phyloP scores from a whole-genome alignment of 2,329 filamentous ascomycete genomes.

The Aspergillus nomiae region DNA sequence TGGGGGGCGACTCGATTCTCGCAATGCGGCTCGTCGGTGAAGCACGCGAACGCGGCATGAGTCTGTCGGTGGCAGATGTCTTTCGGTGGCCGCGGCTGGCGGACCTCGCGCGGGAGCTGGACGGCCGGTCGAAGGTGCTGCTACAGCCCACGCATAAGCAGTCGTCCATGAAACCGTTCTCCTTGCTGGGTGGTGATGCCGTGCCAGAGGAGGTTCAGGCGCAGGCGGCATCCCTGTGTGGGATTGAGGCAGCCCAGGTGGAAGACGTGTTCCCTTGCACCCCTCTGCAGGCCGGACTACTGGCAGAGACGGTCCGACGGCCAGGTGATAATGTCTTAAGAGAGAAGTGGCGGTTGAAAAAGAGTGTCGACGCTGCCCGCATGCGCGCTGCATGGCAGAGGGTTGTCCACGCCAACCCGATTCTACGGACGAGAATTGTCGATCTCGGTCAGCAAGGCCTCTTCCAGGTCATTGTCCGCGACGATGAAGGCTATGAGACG shows the following conservation, averaged over 20 bases:
- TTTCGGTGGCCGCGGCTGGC: not conserved
- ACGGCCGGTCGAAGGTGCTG: no score
- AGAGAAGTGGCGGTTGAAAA: not conserved
- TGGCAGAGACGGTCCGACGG: not conserved
- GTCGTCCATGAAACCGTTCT: not conserved
- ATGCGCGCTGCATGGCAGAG: not conserved
- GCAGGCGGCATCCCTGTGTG: not conserved
- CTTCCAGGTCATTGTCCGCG: not conserved
- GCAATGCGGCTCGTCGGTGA: not conserved
- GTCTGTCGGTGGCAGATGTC: not conserved
- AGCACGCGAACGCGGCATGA: not conserved
- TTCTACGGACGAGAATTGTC: not conserved
- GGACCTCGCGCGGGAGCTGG: not conserved
- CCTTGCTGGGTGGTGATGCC: not conserved
- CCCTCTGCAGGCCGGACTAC: not conserved
- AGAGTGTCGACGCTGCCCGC: no score
- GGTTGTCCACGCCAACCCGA: not conserved
- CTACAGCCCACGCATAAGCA: no score
- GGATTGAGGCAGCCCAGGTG: not conserved
- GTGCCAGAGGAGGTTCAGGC: no score
- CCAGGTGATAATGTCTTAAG: not conserved
- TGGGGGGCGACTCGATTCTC: not conserved
- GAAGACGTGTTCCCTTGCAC: not conserved
- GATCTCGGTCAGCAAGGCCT: not conserved
- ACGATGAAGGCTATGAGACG: not conserved